Conservation (phyloP, 2,329 filamentous ascomycete genomes). For the Hypoxylon sp. region DNA sequence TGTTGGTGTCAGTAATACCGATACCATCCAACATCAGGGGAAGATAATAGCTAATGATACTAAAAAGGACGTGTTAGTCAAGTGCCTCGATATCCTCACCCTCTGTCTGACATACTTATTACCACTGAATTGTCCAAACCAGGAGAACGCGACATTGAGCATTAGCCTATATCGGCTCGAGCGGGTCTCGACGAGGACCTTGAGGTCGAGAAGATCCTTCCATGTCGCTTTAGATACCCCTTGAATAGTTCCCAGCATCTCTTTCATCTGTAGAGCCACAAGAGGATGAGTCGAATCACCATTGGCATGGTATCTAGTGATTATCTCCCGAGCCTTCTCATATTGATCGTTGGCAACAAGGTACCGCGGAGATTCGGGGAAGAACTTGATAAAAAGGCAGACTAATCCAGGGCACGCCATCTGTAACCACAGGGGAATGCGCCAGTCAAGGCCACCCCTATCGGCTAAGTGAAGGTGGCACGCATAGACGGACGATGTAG, state of each 20-base stretch:
- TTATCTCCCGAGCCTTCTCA: conserved; percentile 57
- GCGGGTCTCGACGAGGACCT: conserved; percentile 55
- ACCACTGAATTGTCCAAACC: conserved; percentile 60
- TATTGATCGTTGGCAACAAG: conserved; percentile 55
- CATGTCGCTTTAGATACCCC: conserved; percentile 55
- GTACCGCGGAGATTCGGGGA: conserved; percentile 56
- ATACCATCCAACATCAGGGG: conserved; percentile 59
- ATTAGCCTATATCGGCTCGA: conserved; percentile 57
- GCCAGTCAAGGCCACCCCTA: conserved; percentile 52
- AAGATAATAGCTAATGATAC: conserved; percentile 58
- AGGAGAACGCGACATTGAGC: conserved; percentile 59
- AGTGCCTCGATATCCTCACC: too few relatives aligned
- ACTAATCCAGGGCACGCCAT: conserved; percentile 55
- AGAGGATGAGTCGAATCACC: conserved; percentile 59
- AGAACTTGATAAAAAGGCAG: conserved; percentile 53
- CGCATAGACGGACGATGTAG: conserved; percentile 53
- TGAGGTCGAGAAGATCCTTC: conserved; percentile 57
- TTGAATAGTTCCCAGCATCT: conserved; percentile 57
- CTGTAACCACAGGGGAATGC: conserved; percentile 56
- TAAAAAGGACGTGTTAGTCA: conserved; percentile 34
- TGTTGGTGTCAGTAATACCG: conserved; percentile 58
- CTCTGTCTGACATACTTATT: conserved; percentile 52
- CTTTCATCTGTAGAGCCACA: conserved; percentile 59
- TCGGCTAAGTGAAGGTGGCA: conserved; percentile 52
- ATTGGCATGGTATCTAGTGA: conserved; percentile 60